These are phyloP conservation scores for Talaromyces trachyspermus DNA, from an alignment of 495 filamentous ascomycete species.

Conservation along the genomic window DNA sequence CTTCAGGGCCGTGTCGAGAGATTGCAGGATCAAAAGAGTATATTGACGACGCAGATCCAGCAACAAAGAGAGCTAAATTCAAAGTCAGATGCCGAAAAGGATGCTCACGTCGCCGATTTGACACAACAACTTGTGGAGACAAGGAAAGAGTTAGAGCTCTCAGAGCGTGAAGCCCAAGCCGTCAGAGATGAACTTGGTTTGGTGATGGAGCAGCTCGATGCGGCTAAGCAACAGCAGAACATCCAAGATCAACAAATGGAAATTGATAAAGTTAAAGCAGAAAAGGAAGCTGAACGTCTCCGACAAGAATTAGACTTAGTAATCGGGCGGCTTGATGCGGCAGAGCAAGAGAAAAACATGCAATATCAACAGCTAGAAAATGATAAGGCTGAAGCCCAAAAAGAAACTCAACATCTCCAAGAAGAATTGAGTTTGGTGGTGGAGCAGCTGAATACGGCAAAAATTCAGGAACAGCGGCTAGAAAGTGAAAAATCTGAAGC, in stretches of 20 bases:
- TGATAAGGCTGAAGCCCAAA: not conserved
- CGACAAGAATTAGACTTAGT: not conserved
- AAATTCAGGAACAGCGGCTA: not conserved
- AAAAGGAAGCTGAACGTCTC: constrained; percentile 41
- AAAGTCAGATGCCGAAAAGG: constrained; percentile 51
- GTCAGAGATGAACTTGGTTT: constrained; percentile 36
- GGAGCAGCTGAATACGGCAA: not conserved
- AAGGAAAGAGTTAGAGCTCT: constrained; percentile 32
- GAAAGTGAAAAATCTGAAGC: constrained; percentile 16
- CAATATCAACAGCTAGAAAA: not conserved
- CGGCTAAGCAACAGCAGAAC: constrained; percentile 27
- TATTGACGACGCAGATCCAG: constrained; percentile 80
- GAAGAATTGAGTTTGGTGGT: not conserved
- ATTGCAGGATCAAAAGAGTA: constrained; percentile 77
- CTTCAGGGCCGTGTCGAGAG: constrained; percentile 49
- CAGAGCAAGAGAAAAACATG: not conserved
- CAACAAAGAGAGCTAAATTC: constrained; percentile 84
- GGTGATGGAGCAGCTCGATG: constrained; percentile 41
- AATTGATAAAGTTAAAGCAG: constrained; percentile 28
- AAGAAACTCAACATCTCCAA: not conserved
- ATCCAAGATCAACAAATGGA: constrained; percentile 26
- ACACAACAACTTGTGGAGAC: constrained; percentile 40
- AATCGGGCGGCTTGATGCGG: not conserved
- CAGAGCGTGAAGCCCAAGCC: constrained; percentile 30
- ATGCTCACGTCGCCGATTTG: constrained; percentile 44